Percentiles rank a stretch among this genome's conserved stretches.
phyloP scores from a whole-genome alignment of 768 basidiomycete genomes.

The Mycena leptocephala region DNA sequence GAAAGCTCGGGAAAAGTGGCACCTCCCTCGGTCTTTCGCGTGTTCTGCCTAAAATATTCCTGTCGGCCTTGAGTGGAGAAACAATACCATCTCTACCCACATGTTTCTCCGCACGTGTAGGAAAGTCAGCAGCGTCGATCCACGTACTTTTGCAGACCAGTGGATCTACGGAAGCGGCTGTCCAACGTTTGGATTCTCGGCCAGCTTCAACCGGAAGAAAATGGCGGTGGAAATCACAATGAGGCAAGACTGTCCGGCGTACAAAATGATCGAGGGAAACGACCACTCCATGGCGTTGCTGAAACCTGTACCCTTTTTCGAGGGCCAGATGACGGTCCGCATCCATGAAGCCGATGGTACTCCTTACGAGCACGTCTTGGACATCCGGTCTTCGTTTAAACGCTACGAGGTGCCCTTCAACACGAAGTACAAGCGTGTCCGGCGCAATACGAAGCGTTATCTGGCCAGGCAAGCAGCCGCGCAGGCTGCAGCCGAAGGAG shows the following conservation, averaged over 20 bases:
- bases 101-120: conserved; percentile 93
- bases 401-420: conserved; percentile 99
- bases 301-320: conserved; percentile 93
- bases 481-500: conserved; percentile 93
- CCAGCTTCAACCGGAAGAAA: conserved; percentile 96
- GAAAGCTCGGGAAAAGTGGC: conserved; percentile 94
- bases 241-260: conserved; percentile 90
- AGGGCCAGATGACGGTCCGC: conserved; percentile 99
- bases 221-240: conserved; percentile 98
- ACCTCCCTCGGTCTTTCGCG: conserved; percentile 95
- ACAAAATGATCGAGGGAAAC: conserved; percentile 78
- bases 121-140: conserved; percentile 94
- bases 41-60: conserved; percentile 94
- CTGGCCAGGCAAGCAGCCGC: conserved; percentile 94
- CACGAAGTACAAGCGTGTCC: conserved; percentile 97
- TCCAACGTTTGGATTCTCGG: conserved; percentile 91
- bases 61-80: conserved; percentile 96
- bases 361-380: conserved; percentile 97
- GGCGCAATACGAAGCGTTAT: conserved; percentile 96
- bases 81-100: conserved; percentile 91
- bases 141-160: conserved; percentile 95
- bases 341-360: conserved; percentile 99
- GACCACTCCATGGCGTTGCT: conserved; percentile 74
- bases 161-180: conserved; percentile 99
- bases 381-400: conserved; percentile 90